phyloP scores from a whole-genome alignment of 2,329 filamentous ascomycete genomes.

The Talaromyces islandicus region DNA sequence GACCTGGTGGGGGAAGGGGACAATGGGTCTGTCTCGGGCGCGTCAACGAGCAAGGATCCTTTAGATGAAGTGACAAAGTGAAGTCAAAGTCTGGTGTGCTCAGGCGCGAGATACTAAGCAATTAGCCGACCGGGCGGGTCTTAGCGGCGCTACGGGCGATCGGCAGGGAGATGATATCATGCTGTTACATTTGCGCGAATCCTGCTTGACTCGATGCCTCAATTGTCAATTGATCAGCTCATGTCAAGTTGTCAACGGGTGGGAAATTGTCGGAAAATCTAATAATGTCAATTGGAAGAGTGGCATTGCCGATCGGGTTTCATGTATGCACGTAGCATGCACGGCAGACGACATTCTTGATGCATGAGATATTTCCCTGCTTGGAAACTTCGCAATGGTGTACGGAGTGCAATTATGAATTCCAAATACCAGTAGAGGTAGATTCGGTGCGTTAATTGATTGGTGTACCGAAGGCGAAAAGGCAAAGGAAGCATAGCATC shows the following conservation, averaged over 20 bases:
- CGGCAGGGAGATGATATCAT: background rate
- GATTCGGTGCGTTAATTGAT: no score
- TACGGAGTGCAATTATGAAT: no score
- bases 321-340: background rate
- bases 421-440: no score
- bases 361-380: no score
- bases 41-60: background rate
- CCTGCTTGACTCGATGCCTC: background rate
- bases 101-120: background rate
- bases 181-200: background rate
- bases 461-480: no score
- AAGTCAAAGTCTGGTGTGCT: background rate
- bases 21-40: background rate
- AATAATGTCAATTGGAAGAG: background rate
- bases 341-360: background rate
- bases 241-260: background rate
- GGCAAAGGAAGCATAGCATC: no score
- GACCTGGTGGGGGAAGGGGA: background rate
- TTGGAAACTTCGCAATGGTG: no score
- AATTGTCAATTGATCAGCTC: background rate
- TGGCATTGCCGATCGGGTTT: background rate
- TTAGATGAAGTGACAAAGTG: background rate
- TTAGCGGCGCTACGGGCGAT: background rate
- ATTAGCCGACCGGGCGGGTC: background rate
- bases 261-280: background rate